Evolutionary conservation across 345 rosid genomes (phyloP), one percentile per base, ranked within the genome.

Genomic region (Populus tremula): DNA sequence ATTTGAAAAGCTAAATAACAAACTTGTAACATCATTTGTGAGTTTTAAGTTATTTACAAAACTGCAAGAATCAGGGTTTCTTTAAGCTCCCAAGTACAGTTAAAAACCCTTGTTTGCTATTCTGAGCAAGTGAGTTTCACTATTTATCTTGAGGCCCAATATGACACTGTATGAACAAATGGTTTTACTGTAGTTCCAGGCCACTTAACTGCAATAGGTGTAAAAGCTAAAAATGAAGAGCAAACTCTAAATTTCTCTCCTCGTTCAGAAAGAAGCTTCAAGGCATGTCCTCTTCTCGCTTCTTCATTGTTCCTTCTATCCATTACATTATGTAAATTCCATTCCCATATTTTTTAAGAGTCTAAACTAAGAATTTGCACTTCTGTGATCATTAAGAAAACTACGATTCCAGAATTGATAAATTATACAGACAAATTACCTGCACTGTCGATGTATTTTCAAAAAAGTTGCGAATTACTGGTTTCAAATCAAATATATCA

Each of bases 401-500:
- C 25, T 38, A 53, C 11, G 38, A 54, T 50, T 27, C 35, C 45
- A 17, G 17, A 18, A 70, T 9, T 33, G 45, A 18, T 29, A 35
- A 69, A 29, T 29, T 27, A 43, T 20, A 38, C 29, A 75, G 35
- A 76, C 35, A 78, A 77, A 70, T 66, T 86, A 90, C 98, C 98
- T 96, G 98, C 73, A 96, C 98, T 3, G 85, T 86, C 33, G 97
- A 78, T 39, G 99, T 93, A 82, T 93, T 96, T 87, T 96, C 97
- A 69, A 96, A 96, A 80, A 93, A 90, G 86, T 96, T 96, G 72
- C 94, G 92, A 73, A 93, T 78, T 17, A 91, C 77, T 70, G 99
- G 99, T 81, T 92, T 87, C 94, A 93, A 84, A 11, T 88, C 88
- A 56, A 96, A 88, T 73, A 96, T 86, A 82, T 82, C 81, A 79